These are phyloP conservation scores for Plasmopara viticola DNA, from an alignment of 352 stramenopile species.

Conservation along the genomic window DNA sequence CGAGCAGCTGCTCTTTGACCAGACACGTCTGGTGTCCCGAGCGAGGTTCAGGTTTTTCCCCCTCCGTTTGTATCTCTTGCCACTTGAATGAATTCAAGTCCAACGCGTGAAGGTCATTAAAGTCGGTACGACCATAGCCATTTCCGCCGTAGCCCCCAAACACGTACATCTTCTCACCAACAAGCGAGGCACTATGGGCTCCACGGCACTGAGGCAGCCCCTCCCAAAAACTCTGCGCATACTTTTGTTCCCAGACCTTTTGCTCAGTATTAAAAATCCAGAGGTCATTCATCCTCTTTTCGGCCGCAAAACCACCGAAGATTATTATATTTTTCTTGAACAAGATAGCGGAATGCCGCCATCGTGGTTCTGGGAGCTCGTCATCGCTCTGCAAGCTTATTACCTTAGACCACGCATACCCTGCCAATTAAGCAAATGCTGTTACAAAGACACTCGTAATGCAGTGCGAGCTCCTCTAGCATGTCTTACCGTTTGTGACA, in stretches of 20 bases:
- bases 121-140: slow-evolving; percentile 91
- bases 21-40: slow-evolving; percentile 91
- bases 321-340: slow-evolving; percentile 87
- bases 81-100: slow-evolving; percentile 90
- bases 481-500: slow-evolving; percentile 59
- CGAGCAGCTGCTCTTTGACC: slow-evolving; percentile 87
- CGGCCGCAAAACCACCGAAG: slow-evolving; percentile 92
- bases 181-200: slow-evolving; percentile 85
- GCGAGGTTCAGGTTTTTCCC: slow-evolving; percentile 86
- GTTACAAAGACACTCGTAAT: not conserved
- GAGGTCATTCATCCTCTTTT: slow-evolving; percentile 94
- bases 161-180: slow-evolving; percentile 88
- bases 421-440: slow-evolving; percentile 14
- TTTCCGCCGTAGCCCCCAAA: slow-evolving; percentile 97
- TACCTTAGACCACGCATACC: slow-evolving; percentile 70
- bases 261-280: slow-evolving; percentile 94
- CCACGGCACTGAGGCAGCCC: slow-evolving; percentile 87
- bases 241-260: slow-evolving; percentile 91
- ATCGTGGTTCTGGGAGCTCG: slow-evolving; percentile 63
- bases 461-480: not conserved
- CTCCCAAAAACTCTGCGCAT: slow-evolving; percentile 84
- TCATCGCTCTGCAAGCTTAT: slow-evolving; percentile 31
- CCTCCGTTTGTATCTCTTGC: slow-evolving; percentile 81
- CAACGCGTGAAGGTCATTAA: slow-evolving; percentile 92
- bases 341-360: slow-evolving; percentile 79